Conservation (phyloP, 306 rosid genomes). For the Acacia confusa region DNA sequence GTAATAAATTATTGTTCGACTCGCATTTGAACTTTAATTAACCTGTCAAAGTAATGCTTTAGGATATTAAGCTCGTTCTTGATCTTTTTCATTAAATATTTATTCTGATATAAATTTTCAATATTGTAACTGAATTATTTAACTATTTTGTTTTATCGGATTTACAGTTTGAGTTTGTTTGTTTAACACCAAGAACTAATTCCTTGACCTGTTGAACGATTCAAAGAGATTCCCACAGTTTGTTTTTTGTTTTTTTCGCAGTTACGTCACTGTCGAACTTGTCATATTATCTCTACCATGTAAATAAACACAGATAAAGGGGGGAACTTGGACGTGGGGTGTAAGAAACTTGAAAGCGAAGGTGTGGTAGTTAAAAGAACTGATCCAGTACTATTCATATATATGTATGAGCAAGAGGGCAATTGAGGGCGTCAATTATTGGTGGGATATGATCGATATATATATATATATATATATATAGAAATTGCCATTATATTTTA, state of each 20-base stretch:
- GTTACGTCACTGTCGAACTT: background rate
- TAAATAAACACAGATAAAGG: background rate
- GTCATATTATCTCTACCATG: background rate
- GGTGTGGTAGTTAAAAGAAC: background rate
- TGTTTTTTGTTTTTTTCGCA: too few species aligned
- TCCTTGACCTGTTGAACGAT: background rate
- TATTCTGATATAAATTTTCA: background rate
- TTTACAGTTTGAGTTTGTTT: background rate
- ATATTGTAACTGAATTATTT: background rate
- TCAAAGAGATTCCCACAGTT: background rate
- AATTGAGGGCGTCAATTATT: background rate
- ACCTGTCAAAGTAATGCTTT: too few species aligned
- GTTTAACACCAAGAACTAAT: background rate
- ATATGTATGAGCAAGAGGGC: background rate
- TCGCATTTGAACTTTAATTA: background rate
- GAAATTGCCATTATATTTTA: too few species aligned
- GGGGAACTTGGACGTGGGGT: background rate
- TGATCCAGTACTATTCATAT: background rate
- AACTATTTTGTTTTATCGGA: background rate
- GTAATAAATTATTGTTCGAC: background rate
- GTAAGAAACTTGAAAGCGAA: background rate
- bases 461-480: too few species aligned
- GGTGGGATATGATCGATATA: too few species aligned
- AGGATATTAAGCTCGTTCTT: too few species aligned
- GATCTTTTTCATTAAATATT: background rate